Evolutionary conservation across 2,329 filamentous ascomycete genomes (phyloP).

Genomic region (Podosphaera aphanis): DNA sequence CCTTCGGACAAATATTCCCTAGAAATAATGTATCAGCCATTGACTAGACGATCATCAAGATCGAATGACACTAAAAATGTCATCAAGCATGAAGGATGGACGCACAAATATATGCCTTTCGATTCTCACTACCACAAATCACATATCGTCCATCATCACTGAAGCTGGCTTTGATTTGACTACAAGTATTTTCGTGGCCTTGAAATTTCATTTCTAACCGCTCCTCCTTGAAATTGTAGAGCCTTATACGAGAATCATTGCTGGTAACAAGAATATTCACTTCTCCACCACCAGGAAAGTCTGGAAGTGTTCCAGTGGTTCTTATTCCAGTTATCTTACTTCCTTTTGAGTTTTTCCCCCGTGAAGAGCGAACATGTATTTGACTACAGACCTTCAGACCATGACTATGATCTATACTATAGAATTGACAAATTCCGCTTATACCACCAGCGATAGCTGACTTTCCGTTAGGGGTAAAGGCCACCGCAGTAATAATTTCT

Average conservation of each 20-base stretch:
- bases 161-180: conserved; percentile 74
- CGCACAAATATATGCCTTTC: conserved; percentile 58
- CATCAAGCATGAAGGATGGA: neutral
- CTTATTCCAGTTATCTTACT: conserved; percentile 95
- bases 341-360: conserved; percentile 82
- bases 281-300: conserved; percentile 28
- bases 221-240: conserved; percentile 76
- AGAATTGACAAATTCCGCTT: conserved; percentile 69
- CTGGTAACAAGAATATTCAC: conserved; percentile 76
- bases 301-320: conserved; percentile 36
- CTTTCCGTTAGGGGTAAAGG: conserved; percentile 80
- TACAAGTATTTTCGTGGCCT: conserved; percentile 72
- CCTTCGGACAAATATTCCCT: conserved; percentile 38
- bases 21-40: neutral
- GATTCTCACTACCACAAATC: conserved; percentile 81
- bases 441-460: conserved; percentile 72
- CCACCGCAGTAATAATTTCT: conserved; percentile 82
- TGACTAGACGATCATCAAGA: neutral
- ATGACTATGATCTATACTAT: conserved; percentile 47
- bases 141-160: conserved; percentile 71
- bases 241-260: conserved; percentile 75
- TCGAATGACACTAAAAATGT: neutral
- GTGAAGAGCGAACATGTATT: conserved; percentile 76
- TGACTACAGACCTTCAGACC: conserved; percentile 65
- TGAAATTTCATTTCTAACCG: conserved; percentile 72